Evolutionary conservation across 2,329 filamentous ascomycete species (phyloP), one percentile per base, ranked within the genome.

Genomic region (Nothomitra cinnamomea): DNA sequence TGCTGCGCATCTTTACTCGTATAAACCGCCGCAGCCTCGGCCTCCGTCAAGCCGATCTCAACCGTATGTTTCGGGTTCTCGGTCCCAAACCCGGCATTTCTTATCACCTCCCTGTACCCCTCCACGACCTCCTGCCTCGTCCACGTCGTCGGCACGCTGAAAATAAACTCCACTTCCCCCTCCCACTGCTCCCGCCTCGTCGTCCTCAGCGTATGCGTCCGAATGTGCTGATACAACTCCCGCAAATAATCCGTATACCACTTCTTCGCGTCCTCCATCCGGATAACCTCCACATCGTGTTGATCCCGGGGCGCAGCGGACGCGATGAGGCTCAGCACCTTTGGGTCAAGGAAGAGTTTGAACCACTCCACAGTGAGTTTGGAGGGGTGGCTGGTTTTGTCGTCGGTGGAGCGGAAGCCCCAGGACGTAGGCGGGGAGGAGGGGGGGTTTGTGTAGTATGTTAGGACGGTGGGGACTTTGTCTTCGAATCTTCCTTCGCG

Each of bases 111-210:
- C 55, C 72, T 72, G 63, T 77, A 78, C 3, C 61, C 63, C 60
- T 77, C 75, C 51, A 78, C 71, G 1, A 72, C 70, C 6, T 68
- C 67, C 55, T 73, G 65, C 1, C 65, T 71, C 8, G 66, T 68
- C 76, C 76, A 79, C 0, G 76, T 78, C 1, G 76, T 79, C 0
- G 76, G 76, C 0, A 77, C 74, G 47, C 72, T 75, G 62, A 79
- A 79, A 7, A 78, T 63, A 58, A 78, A 79, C 40, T 73, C 69
- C 1, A 79, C 70, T 0, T 63, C 64, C 53, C 74, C 67, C 40
- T 60, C 61, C 73, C 73, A 76, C 13, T n/a, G 2, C 24, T 24
- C 5, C 22, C 24, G 19, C 10, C 69, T 68, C 1, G 63, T 62
- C 53, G 42, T 60, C 25, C 61, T 64, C 59, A 66, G 69, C 13